A percentile compares a stretch with the other conserved stretches of the same genome.
phyloP scores from a whole-genome alignment of 2,329 filamentous ascomycete species.

The Gaeumannomyces sp. region DNA sequence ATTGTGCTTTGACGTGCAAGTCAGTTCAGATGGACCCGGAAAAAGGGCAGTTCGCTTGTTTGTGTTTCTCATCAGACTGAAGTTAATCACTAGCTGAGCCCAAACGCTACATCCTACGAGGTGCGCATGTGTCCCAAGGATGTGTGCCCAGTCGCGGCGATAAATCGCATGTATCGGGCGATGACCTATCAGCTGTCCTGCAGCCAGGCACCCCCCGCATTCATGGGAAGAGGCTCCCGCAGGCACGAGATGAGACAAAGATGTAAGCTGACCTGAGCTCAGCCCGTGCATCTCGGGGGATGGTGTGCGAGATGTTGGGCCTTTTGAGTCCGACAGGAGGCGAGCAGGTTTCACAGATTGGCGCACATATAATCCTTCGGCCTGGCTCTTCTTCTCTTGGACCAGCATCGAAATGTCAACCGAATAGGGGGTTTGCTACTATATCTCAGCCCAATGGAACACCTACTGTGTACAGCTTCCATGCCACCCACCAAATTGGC shows the following conservation, averaged over 20 bases:
- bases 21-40: too few relatives aligned
- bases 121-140: background rate
- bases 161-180: background rate
- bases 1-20: too few relatives aligned
- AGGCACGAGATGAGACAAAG: background rate
- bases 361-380: background rate
- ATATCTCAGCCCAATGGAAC: background rate
- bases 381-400: background rate
- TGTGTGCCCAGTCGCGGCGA: background rate
- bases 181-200: background rate
- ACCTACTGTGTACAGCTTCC: too few relatives aligned
- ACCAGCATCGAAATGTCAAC: background rate
- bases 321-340: background rate
- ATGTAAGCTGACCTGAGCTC: background rate
- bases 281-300: background rate
- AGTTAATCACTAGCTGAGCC: background rate
- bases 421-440: background rate
- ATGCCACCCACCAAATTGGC: background rate
- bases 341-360: background rate
- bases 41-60: too few relatives aligned
- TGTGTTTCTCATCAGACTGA: background rate
- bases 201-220: background rate
- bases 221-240: background rate
- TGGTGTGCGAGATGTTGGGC: background rate
- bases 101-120: background rate